A percentile compares a stretch with the other conserved stretches of the same genome.
Evolutionary conservation across 2,329 filamentous ascomycete species (phyloP).

Genomic region (Trichoderma sp.): DNA sequence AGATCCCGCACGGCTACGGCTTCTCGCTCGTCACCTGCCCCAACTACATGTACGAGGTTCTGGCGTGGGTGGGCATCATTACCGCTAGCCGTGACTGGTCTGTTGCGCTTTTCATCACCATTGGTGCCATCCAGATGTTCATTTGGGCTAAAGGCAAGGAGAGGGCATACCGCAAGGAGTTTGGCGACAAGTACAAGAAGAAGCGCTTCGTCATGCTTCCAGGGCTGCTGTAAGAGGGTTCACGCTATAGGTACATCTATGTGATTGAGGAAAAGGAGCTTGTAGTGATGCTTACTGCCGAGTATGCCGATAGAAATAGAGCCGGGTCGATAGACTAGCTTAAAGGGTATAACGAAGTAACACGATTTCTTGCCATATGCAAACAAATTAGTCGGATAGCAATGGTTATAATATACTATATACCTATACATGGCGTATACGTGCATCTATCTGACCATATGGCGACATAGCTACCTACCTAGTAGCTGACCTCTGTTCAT

Average conservation of each 20-base stretch:
- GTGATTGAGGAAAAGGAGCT: not conserved
- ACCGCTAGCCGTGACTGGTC: slow-evolving; percentile 76
- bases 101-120: slow-evolving; percentile 71
- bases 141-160: slow-evolving; percentile 92
- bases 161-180: slow-evolving; percentile 81
- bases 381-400: not conserved
- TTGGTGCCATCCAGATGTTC: slow-evolving; percentile 77
- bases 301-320: not conserved
- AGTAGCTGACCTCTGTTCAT: not conserved
- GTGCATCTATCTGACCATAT: not conserved
- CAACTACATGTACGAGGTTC: slow-evolving; percentile 92
- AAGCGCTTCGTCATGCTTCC: slow-evolving; percentile 85
- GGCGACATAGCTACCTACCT: not conserved
- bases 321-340: not conserved
- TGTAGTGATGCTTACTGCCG: not conserved
- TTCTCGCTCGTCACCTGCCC: slow-evolving; percentile 89
- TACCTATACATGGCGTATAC: not conserved
- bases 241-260: not conserved
- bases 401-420: not conserved
- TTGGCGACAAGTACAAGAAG: slow-evolving; percentile 91
- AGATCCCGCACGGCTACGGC: slow-evolving; percentile 81
- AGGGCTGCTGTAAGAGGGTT: slow-evolving; percentile 60
- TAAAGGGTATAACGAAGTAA: not conserved
- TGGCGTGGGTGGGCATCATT: slow-evolving; percentile 83
- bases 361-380: not conserved